These are phyloP conservation scores for Leptomonas pyrrhocoris DNA, from an alignment of 208 protist species.

Conservation along the genomic window DNA sequence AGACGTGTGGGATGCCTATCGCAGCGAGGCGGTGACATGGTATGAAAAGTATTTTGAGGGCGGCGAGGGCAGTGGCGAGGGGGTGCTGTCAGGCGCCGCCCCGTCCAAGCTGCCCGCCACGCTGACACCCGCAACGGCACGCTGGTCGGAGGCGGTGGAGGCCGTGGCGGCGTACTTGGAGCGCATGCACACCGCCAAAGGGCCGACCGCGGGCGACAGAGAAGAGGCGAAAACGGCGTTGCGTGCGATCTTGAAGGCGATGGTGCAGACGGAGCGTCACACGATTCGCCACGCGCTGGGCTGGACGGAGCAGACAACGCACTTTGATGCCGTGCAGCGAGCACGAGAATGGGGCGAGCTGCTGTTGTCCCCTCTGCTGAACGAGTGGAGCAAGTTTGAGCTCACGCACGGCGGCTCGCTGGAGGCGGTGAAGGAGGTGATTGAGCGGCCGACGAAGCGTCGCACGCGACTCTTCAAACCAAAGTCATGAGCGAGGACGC, in stretches of 20 bases:
- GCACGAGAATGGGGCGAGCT: slow-evolving; percentile 63
- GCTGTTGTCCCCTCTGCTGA: slow-evolving; percentile 61
- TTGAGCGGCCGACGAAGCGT: slow-evolving; percentile 50
- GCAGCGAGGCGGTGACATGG: slow-evolving; percentile 77
- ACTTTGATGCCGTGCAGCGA: slow-evolving; percentile 64
- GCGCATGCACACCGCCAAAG: slow-evolving; percentile 6
- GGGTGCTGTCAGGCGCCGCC: slow-evolving; percentile 26
- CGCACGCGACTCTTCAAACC: slow-evolving; percentile 75
- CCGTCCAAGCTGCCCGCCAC: slow-evolving; percentile 49
- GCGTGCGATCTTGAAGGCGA: slow-evolving; percentile 51
- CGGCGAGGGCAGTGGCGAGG: slow-evolving; percentile 31
- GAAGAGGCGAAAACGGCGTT: slow-evolving; percentile 21
- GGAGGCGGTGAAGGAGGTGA: slow-evolving; percentile 47
- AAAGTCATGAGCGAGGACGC: slow-evolving; percentile 4
- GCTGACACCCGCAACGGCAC: slow-evolving; percentile 59
- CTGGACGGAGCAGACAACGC: slow-evolving; percentile 34
- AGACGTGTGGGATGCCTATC: slow-evolving; percentile 76
- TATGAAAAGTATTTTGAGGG: slow-evolving; percentile 30
- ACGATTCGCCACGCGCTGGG: slow-evolving; percentile 45
- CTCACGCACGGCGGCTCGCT: slow-evolving; percentile 60
- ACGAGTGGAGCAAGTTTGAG: slow-evolving; percentile 78
- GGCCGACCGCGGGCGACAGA: neutral
- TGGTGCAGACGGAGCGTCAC: slow-evolving; percentile 61
- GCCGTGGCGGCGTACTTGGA: slow-evolving; percentile 57
- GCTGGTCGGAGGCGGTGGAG: slow-evolving; percentile 72